Evolutionary conservation across 2,329 filamentous ascomycete species (phyloP).

Genomic region (Ophiosphaerella herpotricha): DNA sequence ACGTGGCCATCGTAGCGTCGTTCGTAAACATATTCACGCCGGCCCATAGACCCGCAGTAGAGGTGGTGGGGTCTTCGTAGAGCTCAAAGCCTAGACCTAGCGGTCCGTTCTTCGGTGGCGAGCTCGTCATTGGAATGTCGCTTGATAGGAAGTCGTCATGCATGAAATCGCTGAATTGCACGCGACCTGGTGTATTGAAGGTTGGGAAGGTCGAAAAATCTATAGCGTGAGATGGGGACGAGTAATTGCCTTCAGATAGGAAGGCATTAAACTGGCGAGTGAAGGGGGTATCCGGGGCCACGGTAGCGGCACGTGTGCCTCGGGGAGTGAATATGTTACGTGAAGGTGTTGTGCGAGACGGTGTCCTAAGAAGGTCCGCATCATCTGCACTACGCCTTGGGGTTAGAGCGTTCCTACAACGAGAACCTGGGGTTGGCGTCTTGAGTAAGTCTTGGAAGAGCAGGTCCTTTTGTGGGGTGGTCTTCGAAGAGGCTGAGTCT

Average conservation of each 20-base stretch:
- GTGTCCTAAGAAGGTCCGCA: constrained; percentile 36
- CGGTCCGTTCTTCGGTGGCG: constrained; percentile 31
- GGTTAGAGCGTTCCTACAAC: constrained; percentile 42
- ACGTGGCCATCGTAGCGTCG: constrained; percentile 30
- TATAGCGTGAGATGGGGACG: constrained; percentile 36
- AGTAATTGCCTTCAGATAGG: constrained; percentile 49
- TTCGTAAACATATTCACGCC: constrained; percentile 41
- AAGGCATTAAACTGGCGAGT: constrained; percentile 67
- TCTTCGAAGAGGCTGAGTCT: constrained; percentile 62
- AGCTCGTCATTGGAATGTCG: constrained; percentile 44
- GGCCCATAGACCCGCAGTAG: constrained; percentile 40
- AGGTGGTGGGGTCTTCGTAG: constrained; percentile 45
- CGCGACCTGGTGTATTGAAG: constrained; percentile 36
- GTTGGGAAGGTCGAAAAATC: constrained; percentile 43
- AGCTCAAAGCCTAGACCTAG: constrained; percentile 37
- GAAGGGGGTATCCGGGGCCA: constrained; percentile 59
- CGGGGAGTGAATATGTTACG: constrained; percentile 44
- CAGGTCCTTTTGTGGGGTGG: constrained; percentile 63
- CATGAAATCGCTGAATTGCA: constrained; percentile 35
- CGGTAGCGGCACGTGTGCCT: constrained; percentile 36
- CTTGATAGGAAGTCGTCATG: constrained; percentile 42
- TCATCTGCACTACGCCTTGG: constrained; percentile 32
- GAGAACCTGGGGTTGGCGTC: constrained; percentile 50
- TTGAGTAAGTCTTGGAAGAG: constrained; percentile 54
- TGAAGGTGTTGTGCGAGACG: constrained; percentile 31